A percentile compares a stretch with the other conserved stretches of the same genome.
Conservation (phyloP, 305 asterid species). For the Fraxinus latifolia region DNA sequence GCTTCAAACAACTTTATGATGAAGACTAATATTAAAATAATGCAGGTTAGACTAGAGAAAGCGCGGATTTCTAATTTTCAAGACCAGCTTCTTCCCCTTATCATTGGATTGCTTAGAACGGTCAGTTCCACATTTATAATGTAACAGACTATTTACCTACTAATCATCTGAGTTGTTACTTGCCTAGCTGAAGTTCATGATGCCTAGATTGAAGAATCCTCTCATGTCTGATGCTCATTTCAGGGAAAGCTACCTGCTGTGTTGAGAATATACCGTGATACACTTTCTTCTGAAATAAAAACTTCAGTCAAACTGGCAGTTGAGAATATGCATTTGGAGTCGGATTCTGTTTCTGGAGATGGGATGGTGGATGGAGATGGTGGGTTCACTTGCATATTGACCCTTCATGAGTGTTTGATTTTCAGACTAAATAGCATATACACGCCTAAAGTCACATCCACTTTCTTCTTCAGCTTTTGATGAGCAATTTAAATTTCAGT, state of each 20-base stretch:
- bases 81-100: slow-evolving; percentile 91
- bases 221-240: slow-evolving; percentile 27
- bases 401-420: slow-evolving; percentile 22
- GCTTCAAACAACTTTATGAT: background rate
- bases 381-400: slow-evolving; percentile 38
- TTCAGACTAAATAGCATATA: background rate
- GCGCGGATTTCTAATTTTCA: slow-evolving; percentile 70
- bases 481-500: slow-evolving; percentile 5
- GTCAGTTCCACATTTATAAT: slow-evolving; percentile 51
- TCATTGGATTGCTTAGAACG: slow-evolving; percentile 95
- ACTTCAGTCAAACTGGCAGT: slow-evolving; percentile 79
- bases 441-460: slow-evolving; percentile 4
- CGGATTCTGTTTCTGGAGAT: slow-evolving; percentile 73
- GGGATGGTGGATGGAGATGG: slow-evolving; percentile 80
- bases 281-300: slow-evolving; percentile 87
- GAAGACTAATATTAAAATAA: slow-evolving; percentile 26
- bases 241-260: slow-evolving; percentile 97
- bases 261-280: slow-evolving; percentile 87
- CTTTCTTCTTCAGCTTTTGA: slow-evolving; percentile 6
- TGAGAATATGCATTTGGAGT: slow-evolving; percentile 73
- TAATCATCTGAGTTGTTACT: slow-evolving; percentile 11
- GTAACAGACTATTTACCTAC: slow-evolving; percentile 11
- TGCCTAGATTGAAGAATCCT: slow-evolving; percentile 20
- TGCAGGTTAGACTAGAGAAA: slow-evolving; percentile 79
- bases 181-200: slow-evolving; percentile 1